Conservation (phyloP, 2,329 filamentous ascomycete species). For the Talaromyces sp. region DNA sequence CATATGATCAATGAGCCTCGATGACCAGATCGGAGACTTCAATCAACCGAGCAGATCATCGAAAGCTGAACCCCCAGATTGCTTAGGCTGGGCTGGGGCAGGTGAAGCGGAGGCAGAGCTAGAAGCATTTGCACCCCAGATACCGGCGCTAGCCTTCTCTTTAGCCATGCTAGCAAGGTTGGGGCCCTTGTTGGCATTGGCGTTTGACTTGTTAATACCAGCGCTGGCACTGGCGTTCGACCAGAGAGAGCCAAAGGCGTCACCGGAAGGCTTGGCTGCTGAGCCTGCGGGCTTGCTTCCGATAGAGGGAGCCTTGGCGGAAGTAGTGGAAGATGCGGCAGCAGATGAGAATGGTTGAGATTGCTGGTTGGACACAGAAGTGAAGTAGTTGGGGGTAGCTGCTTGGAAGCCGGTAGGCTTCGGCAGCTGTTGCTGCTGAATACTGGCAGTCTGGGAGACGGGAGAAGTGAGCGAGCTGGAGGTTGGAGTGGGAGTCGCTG, state of each 20-base stretch:
- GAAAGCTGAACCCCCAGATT: constrained; percentile 37
- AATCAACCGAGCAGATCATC: constrained; percentile 45
- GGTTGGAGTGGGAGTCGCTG: constrained; percentile 72
- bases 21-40: background rate
- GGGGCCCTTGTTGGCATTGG: constrained; percentile 65
- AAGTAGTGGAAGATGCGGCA: constrained; percentile 42
- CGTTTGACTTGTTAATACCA: constrained; percentile 72
- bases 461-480: constrained; percentile 57
- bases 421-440: constrained; percentile 45
- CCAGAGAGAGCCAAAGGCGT: constrained; percentile 90
- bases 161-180: constrained; percentile 95
- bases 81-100: constrained; percentile 42
- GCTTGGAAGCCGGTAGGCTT: constrained; percentile 72
- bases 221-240: constrained; percentile 67
- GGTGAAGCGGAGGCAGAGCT: constrained; percentile 53
- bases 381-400: constrained; percentile 90
- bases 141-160: constrained; percentile 91
- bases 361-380: constrained; percentile 63
- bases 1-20: background rate
- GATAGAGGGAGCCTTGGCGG: constrained; percentile 40
- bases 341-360: constrained; percentile 38
- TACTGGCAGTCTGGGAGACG: constrained; percentile 46
- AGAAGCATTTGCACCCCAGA: constrained; percentile 74
- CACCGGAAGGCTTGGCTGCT: constrained; percentile 59
- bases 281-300: constrained; percentile 57